Evolutionary conservation across 768 basidiomycete genomes (phyloP).

Genomic region (Naganishia randhawae): DNA sequence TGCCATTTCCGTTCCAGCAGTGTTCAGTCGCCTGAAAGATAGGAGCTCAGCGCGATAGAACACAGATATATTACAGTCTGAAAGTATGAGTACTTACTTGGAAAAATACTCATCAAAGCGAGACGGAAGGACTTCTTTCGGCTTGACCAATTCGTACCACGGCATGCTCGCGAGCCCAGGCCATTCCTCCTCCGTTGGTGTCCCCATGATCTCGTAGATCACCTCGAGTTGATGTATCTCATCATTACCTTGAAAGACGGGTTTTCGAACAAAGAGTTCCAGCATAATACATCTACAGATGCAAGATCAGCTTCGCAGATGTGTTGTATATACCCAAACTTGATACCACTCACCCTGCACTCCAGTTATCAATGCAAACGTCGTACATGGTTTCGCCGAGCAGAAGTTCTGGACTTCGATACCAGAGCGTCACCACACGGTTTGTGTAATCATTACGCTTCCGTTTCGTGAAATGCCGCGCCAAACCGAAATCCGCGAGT

Average conservation of each 20-base stretch:
- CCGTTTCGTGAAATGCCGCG: slow-evolving; percentile 90
- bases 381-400: slow-evolving; percentile 95
- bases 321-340: not conserved
- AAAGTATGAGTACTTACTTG: slow-evolving; percentile 62
- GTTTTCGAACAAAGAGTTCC: slow-evolving; percentile 90
- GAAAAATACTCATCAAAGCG: slow-evolving; percentile 79
- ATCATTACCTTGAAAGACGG: slow-evolving; percentile 95
- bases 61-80: slow-evolving; percentile 55
- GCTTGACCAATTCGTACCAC: slow-evolving; percentile 98
- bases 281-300: slow-evolving; percentile 87
- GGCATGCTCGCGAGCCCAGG: slow-evolving; percentile 74
- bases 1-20: slow-evolving; percentile 62
- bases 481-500: slow-evolving; percentile 94
- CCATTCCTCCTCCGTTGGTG: slow-evolving; percentile 77
- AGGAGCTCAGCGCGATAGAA: not conserved
- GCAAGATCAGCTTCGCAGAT: slow-evolving; percentile 8
- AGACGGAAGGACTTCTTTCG: slow-evolving; percentile 68
- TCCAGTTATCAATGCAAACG: slow-evolving; percentile 99
- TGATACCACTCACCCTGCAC: slow-evolving; percentile 71
- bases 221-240: slow-evolving; percentile 96
- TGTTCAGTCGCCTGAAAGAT: not conserved
- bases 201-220: slow-evolving; percentile 85
- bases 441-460: slow-evolving; percentile 95
- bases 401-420: slow-evolving; percentile 88
- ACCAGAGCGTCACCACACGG: slow-evolving; percentile 97